Conservation (phyloP, 192 early-diverging fungal genomes). For the Haplosporangium gracile region DNA sequence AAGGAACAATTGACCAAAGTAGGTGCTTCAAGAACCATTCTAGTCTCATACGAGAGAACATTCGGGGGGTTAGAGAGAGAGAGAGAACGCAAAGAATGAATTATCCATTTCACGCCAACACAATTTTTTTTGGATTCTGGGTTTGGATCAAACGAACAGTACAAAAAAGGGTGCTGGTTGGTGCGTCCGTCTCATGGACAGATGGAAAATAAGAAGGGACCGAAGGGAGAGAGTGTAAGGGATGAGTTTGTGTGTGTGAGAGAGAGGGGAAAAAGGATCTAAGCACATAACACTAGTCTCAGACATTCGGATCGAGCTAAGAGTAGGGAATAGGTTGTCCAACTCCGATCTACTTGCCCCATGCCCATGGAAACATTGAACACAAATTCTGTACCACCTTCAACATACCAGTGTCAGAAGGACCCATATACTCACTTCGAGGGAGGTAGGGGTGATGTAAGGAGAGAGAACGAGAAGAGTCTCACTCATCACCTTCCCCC, state of each 20-base stretch:
- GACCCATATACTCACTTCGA: not conserved
- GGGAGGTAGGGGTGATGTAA: not conserved
- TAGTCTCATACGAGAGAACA: not conserved
- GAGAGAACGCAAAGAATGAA: not conserved
- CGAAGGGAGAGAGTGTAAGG: too few relatives aligned
- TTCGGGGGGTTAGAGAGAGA: not conserved
- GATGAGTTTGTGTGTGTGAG: not conserved
- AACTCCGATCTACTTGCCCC: not conserved
- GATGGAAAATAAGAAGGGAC: not conserved
- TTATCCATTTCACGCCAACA: not conserved
- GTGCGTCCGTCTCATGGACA: not conserved
- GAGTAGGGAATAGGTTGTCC: not conserved
- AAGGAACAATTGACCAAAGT: not conserved
- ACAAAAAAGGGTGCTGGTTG: not conserved
- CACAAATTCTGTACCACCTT: not conserved
- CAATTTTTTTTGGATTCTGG: not conserved
- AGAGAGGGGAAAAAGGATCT: not conserved
- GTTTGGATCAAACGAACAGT: not conserved
- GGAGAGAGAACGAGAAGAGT: not conserved
- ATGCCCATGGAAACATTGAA: not conserved
- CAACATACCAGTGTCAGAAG: not conserved
- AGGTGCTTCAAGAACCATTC: not conserved
- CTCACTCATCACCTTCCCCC: not conserved
- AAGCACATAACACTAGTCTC: not conserved
- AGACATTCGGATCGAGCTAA: not conserved